phyloP scores from a whole-genome alignment of 2,329 filamentous ascomycete genomes.

The Verticillium klebahnii region DNA sequence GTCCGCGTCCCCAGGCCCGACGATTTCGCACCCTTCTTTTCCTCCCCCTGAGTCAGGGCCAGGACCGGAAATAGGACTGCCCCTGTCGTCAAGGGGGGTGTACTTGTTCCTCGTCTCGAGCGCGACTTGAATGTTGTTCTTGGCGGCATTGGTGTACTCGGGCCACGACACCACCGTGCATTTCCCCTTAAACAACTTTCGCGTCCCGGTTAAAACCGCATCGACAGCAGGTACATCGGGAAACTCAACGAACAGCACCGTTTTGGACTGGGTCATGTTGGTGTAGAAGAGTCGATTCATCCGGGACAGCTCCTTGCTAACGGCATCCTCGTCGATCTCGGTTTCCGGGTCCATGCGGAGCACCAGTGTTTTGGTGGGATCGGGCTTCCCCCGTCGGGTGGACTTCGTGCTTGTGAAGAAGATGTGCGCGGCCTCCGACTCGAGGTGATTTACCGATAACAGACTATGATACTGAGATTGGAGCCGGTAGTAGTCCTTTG shows the following conservation, averaged over 20 bases:
- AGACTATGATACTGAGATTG: neutral
- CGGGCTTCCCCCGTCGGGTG: conserved; percentile 2
- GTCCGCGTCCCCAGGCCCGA: too few species aligned
- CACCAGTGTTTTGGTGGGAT: conserved; percentile 4
- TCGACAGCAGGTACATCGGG: conserved; percentile 7
- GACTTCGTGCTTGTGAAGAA: conserved; percentile 10
- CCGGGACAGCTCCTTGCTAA: neutral
- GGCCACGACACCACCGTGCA: conserved; percentile 7
- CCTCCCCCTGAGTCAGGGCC: too few species aligned
- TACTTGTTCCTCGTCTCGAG: conserved; percentile 6
- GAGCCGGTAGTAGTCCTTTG: conserved; percentile 11
- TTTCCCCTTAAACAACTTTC: conserved; percentile 1
- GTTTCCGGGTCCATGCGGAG: neutral
- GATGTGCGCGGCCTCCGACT: conserved; percentile 1
- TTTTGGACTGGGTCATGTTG: neutral
- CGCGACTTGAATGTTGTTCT: neutral
- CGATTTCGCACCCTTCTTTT: too few species aligned
- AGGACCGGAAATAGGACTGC: too few species aligned
- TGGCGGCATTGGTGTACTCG: conserved; percentile 2
- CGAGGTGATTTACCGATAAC: conserved; percentile 5
- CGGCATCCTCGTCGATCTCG: neutral
- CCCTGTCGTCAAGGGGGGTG: neutral
- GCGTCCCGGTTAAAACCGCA: neutral
- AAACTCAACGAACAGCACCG: conserved; percentile 10
- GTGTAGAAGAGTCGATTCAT: conserved; percentile 8